phyloP scores from a whole-genome alignment of 805 yeast genomes.

The Candida sakaeoensis region DNA sequence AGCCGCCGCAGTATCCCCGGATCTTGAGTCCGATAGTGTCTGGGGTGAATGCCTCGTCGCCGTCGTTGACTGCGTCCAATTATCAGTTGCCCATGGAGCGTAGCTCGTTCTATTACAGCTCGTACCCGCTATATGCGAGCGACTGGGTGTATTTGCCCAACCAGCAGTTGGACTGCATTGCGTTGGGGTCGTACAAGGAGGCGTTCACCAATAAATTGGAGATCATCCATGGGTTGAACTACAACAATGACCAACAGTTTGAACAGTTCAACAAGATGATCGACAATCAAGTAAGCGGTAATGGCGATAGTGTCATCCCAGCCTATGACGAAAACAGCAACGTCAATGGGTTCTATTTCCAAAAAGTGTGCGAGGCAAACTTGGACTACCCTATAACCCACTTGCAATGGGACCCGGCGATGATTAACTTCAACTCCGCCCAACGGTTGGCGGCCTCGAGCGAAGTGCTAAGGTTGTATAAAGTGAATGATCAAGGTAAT shows the following conservation, averaged over 20 bases:
- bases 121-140: constrained; percentile 30
- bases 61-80: constrained; percentile 2
- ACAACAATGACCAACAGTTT: constrained; percentile 20
- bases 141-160: constrained; percentile 29
- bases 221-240: constrained; percentile 34
- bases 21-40: constrained; percentile 4
- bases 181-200: constrained; percentile 76
- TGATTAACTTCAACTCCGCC: constrained; percentile 19
- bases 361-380: constrained; percentile 46
- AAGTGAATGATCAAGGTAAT: constrained; percentile 42
- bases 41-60: background rate
- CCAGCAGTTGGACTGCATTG: constrained; percentile 46
- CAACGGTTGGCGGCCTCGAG: constrained; percentile 64
- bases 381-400: constrained; percentile 70
- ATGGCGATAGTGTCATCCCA: constrained; percentile 1
- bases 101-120: constrained; percentile 23
- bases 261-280: constrained; percentile 10
- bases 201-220: constrained; percentile 67
- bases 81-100: constrained; percentile 13
- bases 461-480: constrained; percentile 68
- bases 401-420: constrained; percentile 69
- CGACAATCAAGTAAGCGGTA: constrained; percentile 6
- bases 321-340: constrained; percentile 11
- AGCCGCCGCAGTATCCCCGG: background rate
- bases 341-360: constrained; percentile 39